A percentile compares a stretch with the other conserved stretches of the same genome.
Evolutionary conservation across 2,329 filamentous ascomycete genomes (phyloP).

Genomic region (Teratosphaeriaceae sp.): DNA sequence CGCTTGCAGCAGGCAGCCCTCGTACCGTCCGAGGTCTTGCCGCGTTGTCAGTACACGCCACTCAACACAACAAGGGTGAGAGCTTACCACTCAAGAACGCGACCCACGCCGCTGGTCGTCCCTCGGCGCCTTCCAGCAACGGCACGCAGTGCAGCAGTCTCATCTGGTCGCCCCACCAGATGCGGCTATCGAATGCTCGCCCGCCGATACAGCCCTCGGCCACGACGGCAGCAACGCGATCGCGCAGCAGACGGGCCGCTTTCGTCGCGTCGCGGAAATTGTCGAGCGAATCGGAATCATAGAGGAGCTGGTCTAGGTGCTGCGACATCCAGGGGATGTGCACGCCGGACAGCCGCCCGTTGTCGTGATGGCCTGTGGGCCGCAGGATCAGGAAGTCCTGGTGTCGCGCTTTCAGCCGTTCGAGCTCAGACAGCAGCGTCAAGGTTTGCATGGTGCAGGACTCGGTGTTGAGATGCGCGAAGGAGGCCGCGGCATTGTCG

Average conservation of each 20-base stretch:
- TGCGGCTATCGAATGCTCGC: conserved; percentile 4
- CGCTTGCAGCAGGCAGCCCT: conserved; percentile 6
- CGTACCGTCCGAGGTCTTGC: conserved; percentile 9
- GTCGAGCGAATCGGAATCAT: not conserved
- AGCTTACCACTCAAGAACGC: conserved; percentile 9
- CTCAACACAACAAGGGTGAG: not conserved
- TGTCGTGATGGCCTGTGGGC: conserved; percentile 16
- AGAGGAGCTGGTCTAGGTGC: conserved; percentile 13
- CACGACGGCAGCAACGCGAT: conserved; percentile 8
- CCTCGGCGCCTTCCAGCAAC: conserved; percentile 3
- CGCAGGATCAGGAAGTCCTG: conserved; percentile 21
- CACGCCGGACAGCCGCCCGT: conserved; percentile 14
- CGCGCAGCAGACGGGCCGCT: conserved; percentile 7
- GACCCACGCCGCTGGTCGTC: conserved; percentile 6
- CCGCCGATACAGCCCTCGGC: conserved; percentile 1
- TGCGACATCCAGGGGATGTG: conserved; percentile 18
- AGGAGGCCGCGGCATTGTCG: conserved; percentile 9
- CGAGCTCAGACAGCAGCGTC: conserved; percentile 18
- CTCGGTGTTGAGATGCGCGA: conserved; percentile 12
- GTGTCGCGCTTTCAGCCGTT: conserved; percentile 18
- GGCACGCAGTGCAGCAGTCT: conserved; percentile 7
- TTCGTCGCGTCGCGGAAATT: conserved; percentile 2
- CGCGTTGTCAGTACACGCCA: conserved; percentile 2
- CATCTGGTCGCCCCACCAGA: conserved; percentile 11
- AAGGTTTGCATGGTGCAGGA: conserved; percentile 18